Base-by-base conservation (phyloP, 148 eudicot genomes). In the Fagopyrum homotropicum region DNA sequence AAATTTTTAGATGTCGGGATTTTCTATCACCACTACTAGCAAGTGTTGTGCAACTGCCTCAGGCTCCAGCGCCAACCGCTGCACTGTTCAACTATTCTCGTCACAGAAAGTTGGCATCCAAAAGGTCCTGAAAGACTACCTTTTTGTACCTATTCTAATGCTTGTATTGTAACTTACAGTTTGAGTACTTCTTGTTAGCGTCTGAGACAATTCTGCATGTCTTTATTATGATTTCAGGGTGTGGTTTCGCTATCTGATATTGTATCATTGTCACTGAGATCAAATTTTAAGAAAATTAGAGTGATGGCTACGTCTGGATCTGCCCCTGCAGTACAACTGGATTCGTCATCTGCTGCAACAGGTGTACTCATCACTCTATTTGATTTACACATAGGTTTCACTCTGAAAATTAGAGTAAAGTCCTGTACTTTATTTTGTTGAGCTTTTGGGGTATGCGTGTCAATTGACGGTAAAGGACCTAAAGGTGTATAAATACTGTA, bases 241-340 rank as follows among this genome's bases (percentile, higher is more conserved):
- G 72, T 50, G 44, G 44, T 60, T 45, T 29, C 46, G 17, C 15
- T 73, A 7, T 45, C 69, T 64, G 75, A 50, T 1, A 10, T 59
- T 77, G 40, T 35, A 35, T n/a, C 43, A 7, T 73, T 74, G 45
- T 76, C 83, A 14, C 16, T 78, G 30, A 72, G 75, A 52, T 80
- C 73, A 14, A 69, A 56, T 11, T 78, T 75, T 5, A 75, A 73
- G 69, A 76, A 73, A 51, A 45, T 76, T 26, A 83, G 77, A 77
- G 88, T 82, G 70, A 78, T 77, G 82, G 82, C 83, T 15, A 74
- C 73, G 30, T 71, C 85, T 19, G 80, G 46, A 74, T 75, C 76
- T 5, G 8, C 80, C 19, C 51, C 80, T 40, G 9, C 72, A 4
- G 56, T 74, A 0, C 72, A 71, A 68, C 46, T 69, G 14, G 81